phyloP scores from a whole-genome alignment of 2,329 filamentous ascomycete genomes.

The Talaromyces sp. region DNA sequence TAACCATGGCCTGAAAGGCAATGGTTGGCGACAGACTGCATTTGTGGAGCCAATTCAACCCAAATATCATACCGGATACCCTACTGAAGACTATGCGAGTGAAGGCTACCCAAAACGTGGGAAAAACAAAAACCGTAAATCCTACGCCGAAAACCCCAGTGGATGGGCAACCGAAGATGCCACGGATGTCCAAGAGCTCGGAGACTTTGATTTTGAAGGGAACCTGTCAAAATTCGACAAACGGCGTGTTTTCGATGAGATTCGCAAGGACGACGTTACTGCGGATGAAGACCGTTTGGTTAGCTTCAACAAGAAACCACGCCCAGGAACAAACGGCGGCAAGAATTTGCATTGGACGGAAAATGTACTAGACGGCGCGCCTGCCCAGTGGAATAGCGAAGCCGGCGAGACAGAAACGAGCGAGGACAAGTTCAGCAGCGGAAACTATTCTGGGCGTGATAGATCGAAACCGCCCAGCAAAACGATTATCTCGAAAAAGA shows the following conservation, averaged over 20 bases:
- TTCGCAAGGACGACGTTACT: slow-evolving; percentile 79
- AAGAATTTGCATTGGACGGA: slow-evolving; percentile 91
- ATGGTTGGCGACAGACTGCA: slow-evolving; percentile 64
- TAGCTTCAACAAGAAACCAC: slow-evolving; percentile 68
- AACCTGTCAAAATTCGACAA: slow-evolving; percentile 95
- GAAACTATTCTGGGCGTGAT: slow-evolving; percentile 41
- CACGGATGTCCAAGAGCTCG: slow-evolving; percentile 87
- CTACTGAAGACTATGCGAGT: slow-evolving; percentile 14
- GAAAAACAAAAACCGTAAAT: slow-evolving; percentile 39
- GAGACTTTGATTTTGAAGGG: slow-evolving; percentile 88
- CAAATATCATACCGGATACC: slow-evolving; percentile 34
- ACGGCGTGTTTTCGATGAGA: slow-evolving; percentile 82
- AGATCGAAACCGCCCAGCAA: slow-evolving; percentile 33
- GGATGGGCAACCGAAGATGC: slow-evolving; percentile 96
- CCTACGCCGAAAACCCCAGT: slow-evolving; percentile 57
- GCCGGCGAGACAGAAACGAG: slow-evolving; percentile 56
- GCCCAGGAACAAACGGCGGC: slow-evolving; percentile 66
- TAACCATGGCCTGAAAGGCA: slow-evolving; percentile 37
- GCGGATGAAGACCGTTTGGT: slow-evolving; percentile 90
- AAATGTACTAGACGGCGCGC: slow-evolving; percentile 70
- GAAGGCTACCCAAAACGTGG: slow-evolving; percentile 35
- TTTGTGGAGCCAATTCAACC: slow-evolving; percentile 52
- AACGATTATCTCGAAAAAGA: slow-evolving; percentile 36
- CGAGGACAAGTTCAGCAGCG: slow-evolving; percentile 41
- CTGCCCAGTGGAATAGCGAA: slow-evolving; percentile 64